Evolutionary conservation across 805 yeast species (phyloP).

Genomic region (Candida pini): DNA sequence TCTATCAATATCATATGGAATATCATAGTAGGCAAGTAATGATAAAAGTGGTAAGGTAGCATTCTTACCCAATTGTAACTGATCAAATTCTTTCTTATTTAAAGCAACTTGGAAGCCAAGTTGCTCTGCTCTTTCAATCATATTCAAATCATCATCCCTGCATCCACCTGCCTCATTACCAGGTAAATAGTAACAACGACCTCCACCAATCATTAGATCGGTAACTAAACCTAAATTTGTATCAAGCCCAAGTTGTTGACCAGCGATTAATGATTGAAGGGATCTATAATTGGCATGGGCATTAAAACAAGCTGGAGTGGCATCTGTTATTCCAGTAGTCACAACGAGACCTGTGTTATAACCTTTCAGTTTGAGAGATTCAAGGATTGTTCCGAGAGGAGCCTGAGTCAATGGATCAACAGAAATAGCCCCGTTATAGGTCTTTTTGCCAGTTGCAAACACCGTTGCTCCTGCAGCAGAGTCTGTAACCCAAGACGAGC

Average conservation of each 20-base stretch:
- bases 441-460: conserved; percentile 75
- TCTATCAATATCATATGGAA: conserved; percentile 83
- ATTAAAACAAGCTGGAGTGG: conserved; percentile 89
- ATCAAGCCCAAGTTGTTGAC: conserved; percentile 78
- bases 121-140: conserved; percentile 55
- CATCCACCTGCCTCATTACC: conserved; percentile 48
- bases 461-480: conserved; percentile 98
- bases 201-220: conserved; percentile 88
- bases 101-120: conserved; percentile 65
- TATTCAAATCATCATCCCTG: conserved; percentile 63
- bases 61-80: conserved; percentile 49
- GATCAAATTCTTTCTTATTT: conserved; percentile 54
- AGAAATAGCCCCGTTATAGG: conserved; percentile 91
- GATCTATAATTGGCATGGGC: conserved; percentile 71
- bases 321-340: conserved; percentile 88
- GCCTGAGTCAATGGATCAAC: conserved; percentile 55
- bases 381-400: conserved; percentile 89
- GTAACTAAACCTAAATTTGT: conserved; percentile 68
- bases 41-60: conserved; percentile 75
- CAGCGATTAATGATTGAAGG: conserved; percentile 82
- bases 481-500: conserved; percentile 75
- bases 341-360: conserved; percentile 86
- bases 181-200: conserved; percentile 78
- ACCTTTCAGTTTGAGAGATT: conserved; percentile 79
- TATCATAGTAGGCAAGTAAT: conserved; percentile 67